Conservation (phyloP, 768 basidiomycete species). For the Boletus subcaerulescens region DNA sequence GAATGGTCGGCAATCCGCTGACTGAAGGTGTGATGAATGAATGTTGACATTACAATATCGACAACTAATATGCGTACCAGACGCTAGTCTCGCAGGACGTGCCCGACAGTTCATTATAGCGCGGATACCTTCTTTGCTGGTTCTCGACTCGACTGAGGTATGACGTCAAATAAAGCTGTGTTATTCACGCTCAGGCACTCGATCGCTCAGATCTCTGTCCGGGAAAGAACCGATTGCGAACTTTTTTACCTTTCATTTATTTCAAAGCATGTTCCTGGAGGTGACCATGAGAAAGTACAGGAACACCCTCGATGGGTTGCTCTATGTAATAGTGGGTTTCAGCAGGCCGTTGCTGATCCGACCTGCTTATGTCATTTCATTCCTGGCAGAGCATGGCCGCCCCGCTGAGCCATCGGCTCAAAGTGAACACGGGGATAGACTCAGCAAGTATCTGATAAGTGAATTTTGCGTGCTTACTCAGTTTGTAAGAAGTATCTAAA, state of each 20-base stretch:
- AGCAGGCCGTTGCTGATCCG: background rate
- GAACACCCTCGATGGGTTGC: slow-evolving; percentile 64
- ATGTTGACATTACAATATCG: background rate
- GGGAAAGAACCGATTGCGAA: slow-evolving; percentile 79
- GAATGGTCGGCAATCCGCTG: slow-evolving; percentile 63
- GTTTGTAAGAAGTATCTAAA: slow-evolving; percentile 5
- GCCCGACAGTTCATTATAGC: slow-evolving; percentile 64
- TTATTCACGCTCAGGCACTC: slow-evolving; percentile 9
- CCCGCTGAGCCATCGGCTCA: slow-evolving; percentile 37
- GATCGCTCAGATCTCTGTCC: slow-evolving; percentile 53
- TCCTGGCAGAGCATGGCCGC: slow-evolving; percentile 53
- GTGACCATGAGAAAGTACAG: slow-evolving; percentile 41
- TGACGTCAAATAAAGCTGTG: slow-evolving; percentile 22
- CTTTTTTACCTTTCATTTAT: slow-evolving; percentile 76
- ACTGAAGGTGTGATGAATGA: slow-evolving; percentile 43
- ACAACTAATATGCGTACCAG: slow-evolving; percentile 25
- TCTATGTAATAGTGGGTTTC: slow-evolving; percentile 57
- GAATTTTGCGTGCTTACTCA: slow-evolving; percentile 13
- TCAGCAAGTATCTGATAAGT: slow-evolving; percentile 65
- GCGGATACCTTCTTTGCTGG: slow-evolving; percentile 57
- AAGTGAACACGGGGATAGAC: slow-evolving; percentile 43
- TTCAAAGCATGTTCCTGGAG: slow-evolving; percentile 41
- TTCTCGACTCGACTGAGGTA: slow-evolving; percentile 65
- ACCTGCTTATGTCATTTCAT: background rate
- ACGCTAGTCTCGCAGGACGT: slow-evolving; percentile 35